These are phyloP conservation scores for Solanum chacoense DNA, from an alignment of 305 asterid genomes.

Conservation along the genomic window DNA sequence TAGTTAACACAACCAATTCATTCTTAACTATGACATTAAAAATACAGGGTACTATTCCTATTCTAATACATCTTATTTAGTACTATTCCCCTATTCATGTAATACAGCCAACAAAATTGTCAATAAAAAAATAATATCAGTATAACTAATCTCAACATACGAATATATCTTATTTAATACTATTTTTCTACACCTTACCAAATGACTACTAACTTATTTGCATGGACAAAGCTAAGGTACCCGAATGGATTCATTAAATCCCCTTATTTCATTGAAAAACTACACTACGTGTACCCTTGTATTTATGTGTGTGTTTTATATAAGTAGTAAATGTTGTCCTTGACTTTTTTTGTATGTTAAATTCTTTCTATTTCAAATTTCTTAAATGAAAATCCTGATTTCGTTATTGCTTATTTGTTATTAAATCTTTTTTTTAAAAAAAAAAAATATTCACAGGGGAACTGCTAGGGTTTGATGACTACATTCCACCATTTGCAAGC, in stretches of 20 bases:
- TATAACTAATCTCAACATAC: background rate
- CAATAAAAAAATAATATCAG: background rate
- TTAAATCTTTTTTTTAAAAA: too few species aligned
- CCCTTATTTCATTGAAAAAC: background rate
- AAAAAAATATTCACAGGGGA: background rate
- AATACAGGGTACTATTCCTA: background rate
- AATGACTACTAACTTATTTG: background rate
- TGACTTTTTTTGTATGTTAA: background rate
- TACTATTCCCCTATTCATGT: background rate
- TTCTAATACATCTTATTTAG: background rate
- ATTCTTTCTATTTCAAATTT: background rate
- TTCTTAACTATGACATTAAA: background rate
- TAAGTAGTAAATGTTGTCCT: background rate
- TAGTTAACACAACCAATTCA: background rate
- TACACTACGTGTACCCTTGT: background rate
- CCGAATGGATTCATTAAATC: background rate
- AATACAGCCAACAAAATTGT: background rate
- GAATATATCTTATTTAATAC: background rate
- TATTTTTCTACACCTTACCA: background rate
- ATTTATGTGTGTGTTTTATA: background rate
- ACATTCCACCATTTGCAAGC: slow-evolving; percentile 37
- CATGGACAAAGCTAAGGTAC: background rate
- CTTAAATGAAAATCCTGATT: background rate
- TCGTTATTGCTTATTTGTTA: background rate
- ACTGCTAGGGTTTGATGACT: slow-evolving; percentile 20